Conservation (phyloP, 257 asterid species). For the Penstemon davidsonii region DNA sequence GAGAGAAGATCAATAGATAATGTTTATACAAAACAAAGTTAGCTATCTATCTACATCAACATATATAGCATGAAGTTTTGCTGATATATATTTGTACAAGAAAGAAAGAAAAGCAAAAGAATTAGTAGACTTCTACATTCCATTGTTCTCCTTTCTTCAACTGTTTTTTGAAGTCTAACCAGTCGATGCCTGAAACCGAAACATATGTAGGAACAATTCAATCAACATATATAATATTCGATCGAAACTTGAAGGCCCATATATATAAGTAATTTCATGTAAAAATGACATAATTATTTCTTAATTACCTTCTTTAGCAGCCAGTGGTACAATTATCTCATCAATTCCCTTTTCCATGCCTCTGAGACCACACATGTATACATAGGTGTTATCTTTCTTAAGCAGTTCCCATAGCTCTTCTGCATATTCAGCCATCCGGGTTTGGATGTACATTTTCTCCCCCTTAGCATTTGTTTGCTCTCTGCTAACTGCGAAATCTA, state of each 20-base stretch:
- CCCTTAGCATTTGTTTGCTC: constrained; percentile 85
- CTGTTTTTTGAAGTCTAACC: constrained; percentile 75
- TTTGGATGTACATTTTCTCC: constrained; percentile 97
- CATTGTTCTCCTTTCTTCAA: constrained; percentile 84
- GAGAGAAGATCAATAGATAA: no score
- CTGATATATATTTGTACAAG: constrained; percentile 43
- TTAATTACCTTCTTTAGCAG: constrained; percentile 80
- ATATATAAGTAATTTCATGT: no score
- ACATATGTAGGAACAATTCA: neutral
- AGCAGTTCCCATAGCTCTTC: constrained; percentile 91
- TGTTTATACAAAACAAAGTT: no score
- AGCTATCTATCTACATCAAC: no score
- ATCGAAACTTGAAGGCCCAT: no score
- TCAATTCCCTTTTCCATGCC: constrained; percentile 98
- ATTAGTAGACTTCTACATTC: constrained; percentile 93
- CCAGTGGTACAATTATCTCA: constrained; percentile 77
- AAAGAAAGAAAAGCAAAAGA: constrained; percentile 26
- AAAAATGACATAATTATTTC: no score
- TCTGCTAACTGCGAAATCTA: constrained; percentile 95
- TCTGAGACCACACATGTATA: constrained; percentile 96
- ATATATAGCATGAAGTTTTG: no score
- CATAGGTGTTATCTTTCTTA: constrained; percentile 87
- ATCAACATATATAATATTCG: no score
- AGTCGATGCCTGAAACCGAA: constrained; percentile 57
- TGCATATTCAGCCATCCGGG: constrained; percentile 95